These are phyloP conservation scores for Tetrastigma voinierianum DNA, from an alignment of 164 flowering plant species.

Conservation along the genomic window DNA sequence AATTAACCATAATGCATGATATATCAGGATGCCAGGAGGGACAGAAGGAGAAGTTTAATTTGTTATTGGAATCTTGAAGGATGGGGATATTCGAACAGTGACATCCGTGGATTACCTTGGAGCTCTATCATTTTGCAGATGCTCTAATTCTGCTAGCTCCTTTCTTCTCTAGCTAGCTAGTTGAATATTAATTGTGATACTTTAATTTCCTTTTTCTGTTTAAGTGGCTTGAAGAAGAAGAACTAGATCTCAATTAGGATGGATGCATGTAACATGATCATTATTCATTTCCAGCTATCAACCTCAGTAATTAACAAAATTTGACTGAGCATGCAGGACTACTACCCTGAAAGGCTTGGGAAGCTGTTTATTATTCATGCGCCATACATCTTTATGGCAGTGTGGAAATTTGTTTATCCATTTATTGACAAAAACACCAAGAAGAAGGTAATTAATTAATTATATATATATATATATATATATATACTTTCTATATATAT, in stretches of 20 bases:
- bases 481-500: too few species aligned
- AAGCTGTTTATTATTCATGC: slow-evolving; percentile 64
- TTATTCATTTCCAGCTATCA: too few species aligned
- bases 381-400: slow-evolving; percentile 67
- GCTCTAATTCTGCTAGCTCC: slow-evolving; percentile 19
- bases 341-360: slow-evolving; percentile 83
- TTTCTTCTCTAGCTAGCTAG: too few species aligned
- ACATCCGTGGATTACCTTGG: slow-evolving; percentile 67
- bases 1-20: too few species aligned
- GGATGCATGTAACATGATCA: too few species aligned
- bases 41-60: slow-evolving; percentile 73
- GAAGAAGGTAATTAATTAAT: slow-evolving; percentile 83
- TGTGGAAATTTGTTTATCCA: slow-evolving; percentile 75
- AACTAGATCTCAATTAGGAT: too few species aligned
- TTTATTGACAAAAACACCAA: slow-evolving; percentile 73
- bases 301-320: too few species aligned
- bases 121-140: slow-evolving; percentile 78
- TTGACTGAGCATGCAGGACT: too few species aligned
- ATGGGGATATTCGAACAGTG: slow-evolving; percentile 78
- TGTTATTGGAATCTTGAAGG: slow-evolving; percentile 63
- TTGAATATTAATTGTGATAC: too few species aligned
- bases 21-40: slow-evolving; percentile 66
- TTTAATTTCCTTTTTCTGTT: too few species aligned
- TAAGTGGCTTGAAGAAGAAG: too few species aligned
- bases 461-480: too few species aligned